Evolutionary conservation across 345 rosid genomes (phyloP).

Genomic region (Arabidopsis arenosa): DNA sequence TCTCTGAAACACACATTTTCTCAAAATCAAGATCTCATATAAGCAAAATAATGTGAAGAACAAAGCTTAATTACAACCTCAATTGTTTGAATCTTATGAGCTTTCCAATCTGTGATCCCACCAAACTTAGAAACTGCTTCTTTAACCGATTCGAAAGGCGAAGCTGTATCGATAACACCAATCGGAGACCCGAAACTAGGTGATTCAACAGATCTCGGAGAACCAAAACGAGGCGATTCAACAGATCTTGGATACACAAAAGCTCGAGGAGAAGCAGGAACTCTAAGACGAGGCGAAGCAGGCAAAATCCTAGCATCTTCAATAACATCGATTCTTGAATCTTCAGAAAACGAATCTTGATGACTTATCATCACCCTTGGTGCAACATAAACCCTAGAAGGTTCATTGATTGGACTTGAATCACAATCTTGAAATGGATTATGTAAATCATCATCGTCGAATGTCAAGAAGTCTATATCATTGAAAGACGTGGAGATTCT

Average conservation of each 20-base stretch:
- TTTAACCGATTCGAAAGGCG: conserved; percentile 93
- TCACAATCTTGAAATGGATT: conserved; percentile 37
- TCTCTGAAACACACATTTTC: conserved; percentile 52
- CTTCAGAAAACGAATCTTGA: conserved; percentile 43
- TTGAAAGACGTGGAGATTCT: conserved; percentile 24
- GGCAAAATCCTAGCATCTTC: conserved; percentile 43
- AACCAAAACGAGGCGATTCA: conserved; percentile 41
- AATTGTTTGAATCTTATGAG: conserved; percentile 74
- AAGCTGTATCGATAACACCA: conserved; percentile 65
- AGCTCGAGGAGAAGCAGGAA: conserved; percentile 46
- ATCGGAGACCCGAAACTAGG: conserved; percentile 43
- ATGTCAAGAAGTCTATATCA: not conserved
- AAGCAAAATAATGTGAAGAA: not conserved
- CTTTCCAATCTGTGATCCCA: conserved; percentile 98
- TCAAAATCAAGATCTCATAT: not conserved
- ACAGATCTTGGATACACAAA: conserved; percentile 44
- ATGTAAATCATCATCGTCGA: conserved; percentile 24
- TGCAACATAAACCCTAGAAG: conserved; percentile 41
- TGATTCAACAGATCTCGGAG: conserved; percentile 34
- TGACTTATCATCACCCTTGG: conserved; percentile 46
- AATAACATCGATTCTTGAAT: conserved; percentile 35
- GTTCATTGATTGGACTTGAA: conserved; percentile 20
- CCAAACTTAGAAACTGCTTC: conserved; percentile 94
- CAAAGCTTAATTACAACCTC: conserved; percentile 58
- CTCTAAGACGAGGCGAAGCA: conserved; percentile 37